phyloP scores from a whole-genome alignment of 2,329 filamentous ascomycete genomes.

The Alternaria arborescens region DNA sequence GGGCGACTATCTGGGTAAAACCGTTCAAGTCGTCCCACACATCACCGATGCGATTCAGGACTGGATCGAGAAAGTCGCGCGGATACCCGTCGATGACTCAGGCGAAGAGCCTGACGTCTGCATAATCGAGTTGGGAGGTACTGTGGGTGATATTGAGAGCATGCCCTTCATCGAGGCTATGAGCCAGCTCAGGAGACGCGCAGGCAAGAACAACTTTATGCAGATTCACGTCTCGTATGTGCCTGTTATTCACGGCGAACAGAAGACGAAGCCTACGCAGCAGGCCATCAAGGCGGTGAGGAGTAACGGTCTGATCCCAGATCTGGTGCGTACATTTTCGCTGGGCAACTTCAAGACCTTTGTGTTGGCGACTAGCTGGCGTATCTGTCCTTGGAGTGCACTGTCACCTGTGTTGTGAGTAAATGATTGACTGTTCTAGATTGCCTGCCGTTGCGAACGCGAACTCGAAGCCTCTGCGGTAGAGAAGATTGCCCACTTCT shows the following conservation, averaged over 20 bases:
- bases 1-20: slow-evolving; percentile 85
- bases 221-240: slow-evolving; percentile 91
- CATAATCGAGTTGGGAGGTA: slow-evolving; percentile 78
- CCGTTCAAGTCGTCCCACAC: slow-evolving; percentile 91
- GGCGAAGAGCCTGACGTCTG: slow-evolving; percentile 87
- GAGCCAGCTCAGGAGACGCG: slow-evolving; percentile 76
- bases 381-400: no score
- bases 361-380: not conserved
- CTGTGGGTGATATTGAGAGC: slow-evolving; percentile 83
- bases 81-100: slow-evolving; percentile 85
- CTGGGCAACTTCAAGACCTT: not conserved
- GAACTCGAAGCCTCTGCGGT: slow-evolving; percentile 77
- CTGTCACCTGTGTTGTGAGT: not conserved
- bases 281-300: slow-evolving; percentile 85
- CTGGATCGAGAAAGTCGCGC: slow-evolving; percentile 88
- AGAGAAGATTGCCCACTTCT: slow-evolving; percentile 87
- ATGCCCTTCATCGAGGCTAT: slow-evolving; percentile 89
- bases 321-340: slow-evolving; percentile 61
- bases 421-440: slow-evolving; percentile 58
- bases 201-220: slow-evolving; percentile 81
- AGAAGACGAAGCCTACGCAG: slow-evolving; percentile 98
- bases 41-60: slow-evolving; percentile 91
- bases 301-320: slow-evolving; percentile 72
- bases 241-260: slow-evolving; percentile 77
- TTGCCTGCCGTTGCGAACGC: slow-evolving; percentile 89